Evolutionary conservation across 1,139 yeast genomes (phyloP).

Genomic region (Blastobotrys arbuscula): DNA sequence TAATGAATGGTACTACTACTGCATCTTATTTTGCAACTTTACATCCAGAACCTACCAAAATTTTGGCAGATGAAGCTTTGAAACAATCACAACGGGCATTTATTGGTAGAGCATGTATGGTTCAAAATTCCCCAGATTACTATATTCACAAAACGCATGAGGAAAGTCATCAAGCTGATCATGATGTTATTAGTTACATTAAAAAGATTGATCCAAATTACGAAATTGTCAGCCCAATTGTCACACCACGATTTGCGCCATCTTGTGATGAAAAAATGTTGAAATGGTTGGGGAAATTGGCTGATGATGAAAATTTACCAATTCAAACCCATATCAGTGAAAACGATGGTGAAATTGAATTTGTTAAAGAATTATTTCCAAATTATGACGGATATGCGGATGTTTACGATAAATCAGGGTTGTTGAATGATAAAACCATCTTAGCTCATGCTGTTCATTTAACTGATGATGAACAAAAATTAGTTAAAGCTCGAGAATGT

Average conservation of each 20-base stretch:
- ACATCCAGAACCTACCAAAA: slow-evolving; percentile 66
- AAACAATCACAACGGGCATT: slow-evolving; percentile 76
- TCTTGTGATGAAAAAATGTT: slow-evolving; percentile 65
- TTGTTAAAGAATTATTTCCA: slow-evolving; percentile 75
- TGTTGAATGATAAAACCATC: slow-evolving; percentile 62
- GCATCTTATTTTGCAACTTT: slow-evolving; percentile 90
- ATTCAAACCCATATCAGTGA: slow-evolving; percentile 91
- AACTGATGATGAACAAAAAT: slow-evolving; percentile 52
- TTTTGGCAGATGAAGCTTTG: slow-evolving; percentile 68
- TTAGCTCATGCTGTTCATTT: slow-evolving; percentile 89
- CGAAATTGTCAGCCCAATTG: slow-evolving; percentile 55
- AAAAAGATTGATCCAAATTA: slow-evolving; percentile 46
- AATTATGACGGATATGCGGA: slow-evolving; percentile 62
- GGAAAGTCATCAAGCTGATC: slow-evolving; percentile 50
- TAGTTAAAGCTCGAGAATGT: slow-evolving; percentile 49
- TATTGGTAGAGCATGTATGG: slow-evolving; percentile 95
- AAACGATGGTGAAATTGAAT: slow-evolving; percentile 63
- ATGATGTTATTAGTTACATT: slow-evolving; percentile 54
- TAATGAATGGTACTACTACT: slow-evolving; percentile 80
- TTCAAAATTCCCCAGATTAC: slow-evolving; percentile 62
- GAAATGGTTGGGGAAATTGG: slow-evolving; percentile 55
- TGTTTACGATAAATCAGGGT: slow-evolving; percentile 61
- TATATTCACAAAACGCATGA: slow-evolving; percentile 57
- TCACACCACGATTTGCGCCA: slow-evolving; percentile 95
- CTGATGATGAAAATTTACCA: slow-evolving; percentile 49